Evolutionary conservation across 2,329 filamentous ascomycete genomes (phyloP).

Genomic region (Lomentospora prolificans): DNA sequence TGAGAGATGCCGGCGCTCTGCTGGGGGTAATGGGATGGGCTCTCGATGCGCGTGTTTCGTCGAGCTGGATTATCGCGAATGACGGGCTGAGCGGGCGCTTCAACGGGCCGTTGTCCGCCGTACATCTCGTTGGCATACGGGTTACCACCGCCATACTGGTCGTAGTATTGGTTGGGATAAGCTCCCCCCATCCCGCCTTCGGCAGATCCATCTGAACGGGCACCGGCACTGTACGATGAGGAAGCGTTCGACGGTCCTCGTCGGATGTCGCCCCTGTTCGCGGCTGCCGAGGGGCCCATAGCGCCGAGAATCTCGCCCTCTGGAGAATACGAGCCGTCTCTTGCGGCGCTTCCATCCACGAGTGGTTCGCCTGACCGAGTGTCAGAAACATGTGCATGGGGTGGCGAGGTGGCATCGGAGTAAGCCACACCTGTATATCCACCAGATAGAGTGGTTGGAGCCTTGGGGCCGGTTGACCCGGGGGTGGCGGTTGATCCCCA

Average conservation of each 20-base stretch:
- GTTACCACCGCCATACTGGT: conserved; percentile 47
- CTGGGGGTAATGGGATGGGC: conserved; percentile 76
- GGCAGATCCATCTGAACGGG: conserved; percentile 61
- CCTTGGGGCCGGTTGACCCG: conserved; percentile 66
- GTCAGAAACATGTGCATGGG: conserved; percentile 55
- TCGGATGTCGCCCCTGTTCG: conserved; percentile 59
- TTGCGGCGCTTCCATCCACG: conserved; percentile 22
- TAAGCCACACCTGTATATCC: conserved; percentile 48
- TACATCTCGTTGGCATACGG: conserved; percentile 41
- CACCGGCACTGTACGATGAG: conserved; percentile 81
- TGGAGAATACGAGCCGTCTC: conserved; percentile 40
- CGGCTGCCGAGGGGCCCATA: conserved; percentile 63
- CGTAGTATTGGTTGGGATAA: conserved; percentile 42
- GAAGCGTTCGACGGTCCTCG: conserved; percentile 92
- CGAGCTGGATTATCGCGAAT: conserved; percentile 89
- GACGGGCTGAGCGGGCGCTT: conserved; percentile 56
- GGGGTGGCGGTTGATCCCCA: conserved; percentile 71
- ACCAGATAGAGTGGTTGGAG: conserved; percentile 81
- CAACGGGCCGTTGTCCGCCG: conserved; percentile 32
- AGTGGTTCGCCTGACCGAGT: conserved; percentile 60
- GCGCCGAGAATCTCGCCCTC: conserved; percentile 77
- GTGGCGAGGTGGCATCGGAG: conserved; percentile 66
- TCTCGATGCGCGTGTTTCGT: conserved; percentile 91
- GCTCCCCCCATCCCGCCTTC: conserved; percentile 30
- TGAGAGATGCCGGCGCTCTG: conserved; percentile 93